Evolutionary conservation across 495 filamentous ascomycete genomes (phyloP).

Genomic region (Filosporella fistucella): DNA sequence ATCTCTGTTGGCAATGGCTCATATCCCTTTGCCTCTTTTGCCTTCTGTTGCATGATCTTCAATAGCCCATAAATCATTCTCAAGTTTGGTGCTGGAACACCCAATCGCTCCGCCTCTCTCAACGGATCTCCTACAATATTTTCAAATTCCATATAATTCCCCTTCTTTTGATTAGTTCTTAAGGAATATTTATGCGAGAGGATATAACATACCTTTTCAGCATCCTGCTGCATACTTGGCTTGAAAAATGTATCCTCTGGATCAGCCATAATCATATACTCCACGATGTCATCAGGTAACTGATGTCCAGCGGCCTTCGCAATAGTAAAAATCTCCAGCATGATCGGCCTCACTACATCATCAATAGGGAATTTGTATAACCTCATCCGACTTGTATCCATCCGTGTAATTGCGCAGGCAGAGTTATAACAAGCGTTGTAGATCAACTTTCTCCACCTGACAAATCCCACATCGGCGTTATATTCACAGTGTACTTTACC

Average conservation of each 20-base stretch:
- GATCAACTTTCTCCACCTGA: conserved; percentile 46
- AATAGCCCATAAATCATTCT: conserved; percentile 35
- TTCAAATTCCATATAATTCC: conserved; percentile 48
- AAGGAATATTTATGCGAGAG: neutral
- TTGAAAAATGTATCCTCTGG: conserved; percentile 41
- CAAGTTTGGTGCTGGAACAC: conserved; percentile 42
- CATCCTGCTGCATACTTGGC: conserved; percentile 55
- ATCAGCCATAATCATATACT: conserved; percentile 37
- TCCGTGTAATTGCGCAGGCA: conserved; percentile 38
- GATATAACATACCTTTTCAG: conserved; percentile 28
- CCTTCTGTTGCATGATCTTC: conserved; percentile 37
- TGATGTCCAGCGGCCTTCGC: conserved; percentile 27
- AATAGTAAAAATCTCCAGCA: conserved; percentile 19
- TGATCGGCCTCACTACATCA: conserved; percentile 18
- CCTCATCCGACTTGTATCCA: conserved; percentile 39
- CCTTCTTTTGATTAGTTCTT: conserved; percentile 22
- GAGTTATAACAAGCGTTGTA: conserved; percentile 46
- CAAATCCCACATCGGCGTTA: conserved; percentile 32
- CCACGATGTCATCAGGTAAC: conserved; percentile 48
- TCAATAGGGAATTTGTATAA: conserved; percentile 20
- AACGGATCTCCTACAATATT: conserved; percentile 50
- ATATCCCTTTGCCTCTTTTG: conserved; percentile 30
- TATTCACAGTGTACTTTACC: conserved; percentile 25
- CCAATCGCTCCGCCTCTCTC: conserved; percentile 35
- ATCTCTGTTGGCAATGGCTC: conserved; percentile 19